A percentile compares a stretch with the other conserved stretches of the same genome.
These are phyloP conservation scores for Phanerochaete sordida DNA, from an alignment of 768 basidiomycete genomes.

Conservation along the genomic window DNA sequence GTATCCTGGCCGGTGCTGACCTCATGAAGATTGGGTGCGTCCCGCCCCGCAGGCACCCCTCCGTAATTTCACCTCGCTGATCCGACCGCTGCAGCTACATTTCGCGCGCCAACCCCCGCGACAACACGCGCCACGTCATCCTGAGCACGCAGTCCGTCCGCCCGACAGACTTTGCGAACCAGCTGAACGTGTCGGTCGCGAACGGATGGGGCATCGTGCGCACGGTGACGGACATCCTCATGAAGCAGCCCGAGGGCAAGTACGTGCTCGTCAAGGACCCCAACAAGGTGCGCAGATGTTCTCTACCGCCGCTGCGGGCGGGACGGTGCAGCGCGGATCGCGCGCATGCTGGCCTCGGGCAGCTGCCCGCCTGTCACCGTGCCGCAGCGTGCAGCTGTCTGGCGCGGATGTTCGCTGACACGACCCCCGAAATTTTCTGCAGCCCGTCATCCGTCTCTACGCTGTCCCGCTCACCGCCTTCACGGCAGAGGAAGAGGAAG, in stretches of 20 bases:
- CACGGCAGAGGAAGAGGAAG: slow-evolving; percentile 73
- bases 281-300: slow-evolving; percentile 71
- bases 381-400: not conserved
- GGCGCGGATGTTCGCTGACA: not conserved
- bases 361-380: not conserved
- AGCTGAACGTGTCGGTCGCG: slow-evolving; percentile 90
- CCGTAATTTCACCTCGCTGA: not conserved
- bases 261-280: slow-evolving; percentile 98
- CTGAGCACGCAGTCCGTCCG: slow-evolving; percentile 93
- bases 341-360: not conserved
- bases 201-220: slow-evolving; percentile 99
- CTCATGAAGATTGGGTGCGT: slow-evolving; percentile 95
- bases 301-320: not conserved
- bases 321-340: not conserved
- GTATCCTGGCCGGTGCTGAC: slow-evolving; percentile 92
- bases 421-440: slow-evolving; percentile 13
- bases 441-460: slow-evolving; percentile 95
- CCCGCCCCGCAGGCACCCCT: not conserved
- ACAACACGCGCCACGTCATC: slow-evolving; percentile 94
- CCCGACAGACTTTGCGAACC: slow-evolving; percentile 88
- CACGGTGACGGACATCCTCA: slow-evolving; percentile 88
- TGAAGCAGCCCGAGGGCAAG: slow-evolving; percentile 98
- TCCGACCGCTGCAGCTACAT: slow-evolving; percentile 64
- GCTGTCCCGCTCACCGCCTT: slow-evolving; percentile 88
- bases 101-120: slow-evolving; percentile 89